Evolutionary conservation across 495 filamentous ascomycete genomes (phyloP).

Genomic region (Thermothielavioides terrestris): DNA sequence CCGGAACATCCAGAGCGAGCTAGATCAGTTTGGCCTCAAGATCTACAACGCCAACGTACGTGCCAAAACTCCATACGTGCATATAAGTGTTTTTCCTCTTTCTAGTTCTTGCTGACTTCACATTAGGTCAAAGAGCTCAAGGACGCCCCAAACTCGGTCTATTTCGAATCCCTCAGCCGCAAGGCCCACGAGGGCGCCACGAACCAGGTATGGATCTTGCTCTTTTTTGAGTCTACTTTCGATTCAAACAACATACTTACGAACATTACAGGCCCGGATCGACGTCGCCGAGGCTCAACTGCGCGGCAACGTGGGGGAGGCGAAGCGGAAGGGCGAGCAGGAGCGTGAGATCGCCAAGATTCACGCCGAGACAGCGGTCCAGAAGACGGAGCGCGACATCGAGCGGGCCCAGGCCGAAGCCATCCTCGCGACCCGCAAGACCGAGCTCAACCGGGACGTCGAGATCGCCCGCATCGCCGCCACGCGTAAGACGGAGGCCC

Average conservation of each 20-base stretch:
- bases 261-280: conserved; percentile 55
- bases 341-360: conserved; percentile 78
- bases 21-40: conserved; percentile 63
- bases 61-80: neutral
- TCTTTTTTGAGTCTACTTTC: too few relatives aligned
- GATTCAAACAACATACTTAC: too few relatives aligned
- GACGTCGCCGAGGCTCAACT: conserved; percentile 75
- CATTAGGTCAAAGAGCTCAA: conserved; percentile 76
- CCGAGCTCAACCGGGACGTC: conserved; percentile 59
- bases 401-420: conserved; percentile 73
- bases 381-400: conserved; percentile 72
- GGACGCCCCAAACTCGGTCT: conserved; percentile 65
- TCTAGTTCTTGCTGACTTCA: conserved; percentile 53
- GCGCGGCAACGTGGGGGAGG: conserved; percentile 69
- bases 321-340: conserved; percentile 64
- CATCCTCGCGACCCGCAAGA: conserved; percentile 58
- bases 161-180: conserved; percentile 67
- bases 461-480: conserved; percentile 64
- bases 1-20: conserved; percentile 64
- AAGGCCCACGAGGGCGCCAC: conserved; percentile 78
- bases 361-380: conserved; percentile 68
- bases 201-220: too few relatives aligned
- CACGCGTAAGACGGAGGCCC: conserved; percentile 57
- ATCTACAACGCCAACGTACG: conserved; percentile 64
- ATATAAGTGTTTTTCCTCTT: neutral